These are phyloP conservation scores for Amaranthus cruentus DNA, from an alignment of 148 eudicot species.

Conservation along the genomic window DNA sequence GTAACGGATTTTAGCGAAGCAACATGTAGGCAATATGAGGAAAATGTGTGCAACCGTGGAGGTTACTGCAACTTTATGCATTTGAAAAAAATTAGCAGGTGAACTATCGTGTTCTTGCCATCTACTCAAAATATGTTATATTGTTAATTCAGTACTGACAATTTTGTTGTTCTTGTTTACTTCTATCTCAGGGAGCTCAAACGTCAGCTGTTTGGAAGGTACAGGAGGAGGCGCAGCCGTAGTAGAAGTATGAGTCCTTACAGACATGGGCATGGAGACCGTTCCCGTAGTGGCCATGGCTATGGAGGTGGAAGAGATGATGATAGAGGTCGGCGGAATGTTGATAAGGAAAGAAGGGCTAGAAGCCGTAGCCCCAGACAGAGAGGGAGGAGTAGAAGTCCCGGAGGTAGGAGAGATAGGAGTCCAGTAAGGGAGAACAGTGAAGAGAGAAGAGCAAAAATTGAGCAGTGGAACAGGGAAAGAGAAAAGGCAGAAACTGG, in stretches of 20 bases:
- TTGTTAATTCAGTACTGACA: neutral
- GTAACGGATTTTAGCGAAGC: constrained; percentile 98
- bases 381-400: constrained; percentile 92
- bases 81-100: constrained; percentile 92
- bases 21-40: constrained; percentile 92
- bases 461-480: constrained; percentile 96
- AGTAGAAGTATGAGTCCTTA: constrained; percentile 84
- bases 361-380: constrained; percentile 92
- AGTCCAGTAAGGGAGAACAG: constrained; percentile 86
- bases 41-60: constrained; percentile 86
- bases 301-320: constrained; percentile 71
- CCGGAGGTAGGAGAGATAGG: constrained; percentile 69
- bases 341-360: constrained; percentile 70
- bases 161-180: neutral
- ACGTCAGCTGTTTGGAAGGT: constrained; percentile 74
- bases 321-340: constrained; percentile 54
- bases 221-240: constrained; percentile 65
- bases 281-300: constrained; percentile 64
- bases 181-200: constrained; percentile 62
- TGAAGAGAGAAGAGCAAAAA: constrained; percentile 95
- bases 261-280: constrained; percentile 59
- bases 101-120: neutral
- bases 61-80: constrained; percentile 98
- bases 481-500: constrained; percentile 53
- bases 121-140: neutral